Evolutionary conservation across 768 basidiomycete species (phyloP).

Genomic region (Glaciozyma martinii): DNA sequence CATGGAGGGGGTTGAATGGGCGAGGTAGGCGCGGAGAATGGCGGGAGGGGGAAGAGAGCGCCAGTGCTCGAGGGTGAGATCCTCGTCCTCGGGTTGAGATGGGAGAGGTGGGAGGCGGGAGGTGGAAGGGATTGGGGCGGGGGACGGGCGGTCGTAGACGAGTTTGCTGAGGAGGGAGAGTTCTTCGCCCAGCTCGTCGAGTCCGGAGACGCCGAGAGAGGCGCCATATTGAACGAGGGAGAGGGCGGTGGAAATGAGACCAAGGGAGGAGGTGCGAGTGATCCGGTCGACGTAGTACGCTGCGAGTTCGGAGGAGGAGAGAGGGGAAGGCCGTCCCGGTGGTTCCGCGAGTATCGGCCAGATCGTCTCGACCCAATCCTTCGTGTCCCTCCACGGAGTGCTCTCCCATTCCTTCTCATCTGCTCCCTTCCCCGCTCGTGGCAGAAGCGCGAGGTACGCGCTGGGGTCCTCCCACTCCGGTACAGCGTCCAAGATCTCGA

Average conservation of each 20-base stretch:
- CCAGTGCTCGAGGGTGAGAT: conserved; percentile 68
- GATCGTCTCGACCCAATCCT: conserved; percentile 15
- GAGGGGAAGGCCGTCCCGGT: background rate
- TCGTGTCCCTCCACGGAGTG: background rate
- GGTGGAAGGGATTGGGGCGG: conserved; percentile 37
- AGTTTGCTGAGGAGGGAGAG: conserved; percentile 75
- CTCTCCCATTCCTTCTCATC: background rate
- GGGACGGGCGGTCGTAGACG: conserved; percentile 60
- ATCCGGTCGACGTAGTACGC: conserved; percentile 44
- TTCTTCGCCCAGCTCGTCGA: conserved; percentile 86
- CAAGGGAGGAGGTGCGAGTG: conserved; percentile 53
- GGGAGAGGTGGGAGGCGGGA: conserved; percentile 31
- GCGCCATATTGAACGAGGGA: conserved; percentile 76
- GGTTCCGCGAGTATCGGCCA: background rate
- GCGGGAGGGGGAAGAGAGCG: conserved; percentile 54
- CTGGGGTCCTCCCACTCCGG: conserved; percentile 64
- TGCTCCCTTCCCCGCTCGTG: conserved; percentile 39
- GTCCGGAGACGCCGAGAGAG: conserved; percentile 61
- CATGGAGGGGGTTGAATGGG: conserved; percentile 57
- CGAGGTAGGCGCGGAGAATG: conserved; percentile 66
- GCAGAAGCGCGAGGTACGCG: conserved; percentile 55
- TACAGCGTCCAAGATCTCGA: conserved; percentile 59
- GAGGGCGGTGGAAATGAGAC: conserved; percentile 70
- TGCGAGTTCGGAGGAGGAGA: background rate
- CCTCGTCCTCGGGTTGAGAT: conserved; percentile 33